phyloP scores from a whole-genome alignment of 495 filamentous ascomycete genomes.

The Schizothecium vesticola region DNA sequence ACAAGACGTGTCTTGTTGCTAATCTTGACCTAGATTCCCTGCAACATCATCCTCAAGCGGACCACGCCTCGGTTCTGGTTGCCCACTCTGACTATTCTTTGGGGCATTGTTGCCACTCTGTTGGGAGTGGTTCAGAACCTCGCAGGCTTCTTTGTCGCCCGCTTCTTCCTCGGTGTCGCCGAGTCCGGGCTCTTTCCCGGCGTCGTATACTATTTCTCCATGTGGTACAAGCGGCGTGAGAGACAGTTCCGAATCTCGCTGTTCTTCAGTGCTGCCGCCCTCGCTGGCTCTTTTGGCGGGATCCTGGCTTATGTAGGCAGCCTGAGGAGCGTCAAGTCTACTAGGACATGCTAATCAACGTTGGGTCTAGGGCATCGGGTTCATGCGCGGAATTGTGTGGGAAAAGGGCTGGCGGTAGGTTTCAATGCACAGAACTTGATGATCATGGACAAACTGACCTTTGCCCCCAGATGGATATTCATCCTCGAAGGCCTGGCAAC shows the following conservation, averaged over 20 bases:
- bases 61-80: constrained; percentile 61
- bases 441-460: neutral
- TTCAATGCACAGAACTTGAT: neutral
- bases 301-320: constrained; percentile 56
- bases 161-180: constrained; percentile 56
- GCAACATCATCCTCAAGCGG: constrained; percentile 66
- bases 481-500: constrained; percentile 67
- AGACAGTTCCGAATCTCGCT: constrained; percentile 65
- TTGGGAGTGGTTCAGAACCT: constrained; percentile 63
- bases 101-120: constrained; percentile 65
- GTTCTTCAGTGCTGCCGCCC: constrained; percentile 68
- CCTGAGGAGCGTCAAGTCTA: neutral
- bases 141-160: constrained; percentile 56
- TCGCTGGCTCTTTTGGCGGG: constrained; percentile 77
- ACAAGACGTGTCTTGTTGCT: no score
- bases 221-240: constrained; percentile 77
- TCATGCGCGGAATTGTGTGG: constrained; percentile 61
- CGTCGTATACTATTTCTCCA: constrained; percentile 76
- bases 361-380: constrained; percentile 36
- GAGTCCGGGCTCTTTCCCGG: constrained; percentile 64
- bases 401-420: constrained; percentile 60
- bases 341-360: neutral
- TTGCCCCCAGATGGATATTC: constrained; percentile 58
- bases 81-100: constrained; percentile 37
- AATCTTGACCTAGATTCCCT: constrained; percentile 49